phyloP scores from a whole-genome alignment of 345 rosid species.

The Melastoma malabathricum region DNA sequence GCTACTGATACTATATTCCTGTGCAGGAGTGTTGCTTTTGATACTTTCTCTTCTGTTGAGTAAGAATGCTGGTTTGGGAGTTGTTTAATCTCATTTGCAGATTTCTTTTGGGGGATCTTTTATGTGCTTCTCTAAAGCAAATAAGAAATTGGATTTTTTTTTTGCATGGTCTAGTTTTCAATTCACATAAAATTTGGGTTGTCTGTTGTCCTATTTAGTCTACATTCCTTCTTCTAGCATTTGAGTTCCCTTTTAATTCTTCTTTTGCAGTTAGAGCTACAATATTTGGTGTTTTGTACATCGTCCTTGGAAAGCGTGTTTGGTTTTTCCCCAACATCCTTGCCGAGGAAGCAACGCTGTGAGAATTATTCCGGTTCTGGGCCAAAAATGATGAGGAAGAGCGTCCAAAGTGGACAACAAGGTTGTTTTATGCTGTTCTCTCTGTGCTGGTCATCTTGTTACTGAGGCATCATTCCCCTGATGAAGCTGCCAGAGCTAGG shows the following conservation, averaged over 20 bases:
- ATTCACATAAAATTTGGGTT: no score
- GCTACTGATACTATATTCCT: constrained; percentile 72
- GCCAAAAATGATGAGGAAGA: constrained; percentile 97
- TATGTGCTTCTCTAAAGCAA: no score
- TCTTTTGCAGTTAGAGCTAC: constrained; percentile 68
- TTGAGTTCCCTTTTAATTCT: neutral
- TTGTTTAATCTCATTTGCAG: no score
- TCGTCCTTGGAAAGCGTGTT: constrained; percentile 75
- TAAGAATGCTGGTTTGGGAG: constrained; percentile 21
- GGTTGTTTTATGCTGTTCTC: constrained; percentile 69
- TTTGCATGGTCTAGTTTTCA: no score
- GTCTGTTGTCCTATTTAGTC: no score
- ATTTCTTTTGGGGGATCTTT: no score
- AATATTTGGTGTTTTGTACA: constrained; percentile 61
- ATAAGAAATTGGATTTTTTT: no score
- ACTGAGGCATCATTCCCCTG: constrained; percentile 95
- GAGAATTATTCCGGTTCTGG: constrained; percentile 94
- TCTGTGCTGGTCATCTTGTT: constrained; percentile 68
- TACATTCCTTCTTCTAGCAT: no score
- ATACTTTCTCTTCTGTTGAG: constrained; percentile 69
- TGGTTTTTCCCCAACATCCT: constrained; percentile 99
- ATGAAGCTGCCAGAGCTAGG: constrained; percentile 99
- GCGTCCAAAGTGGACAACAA: constrained; percentile 87
- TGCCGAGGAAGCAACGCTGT: constrained; percentile 97
- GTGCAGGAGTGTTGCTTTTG: constrained; percentile 74